A percentile compares a stretch with the other conserved stretches of the same genome.
Evolutionary conservation across 1,139 yeast genomes (phyloP).

Genomic region (Candida tetrigidarum): DNA sequence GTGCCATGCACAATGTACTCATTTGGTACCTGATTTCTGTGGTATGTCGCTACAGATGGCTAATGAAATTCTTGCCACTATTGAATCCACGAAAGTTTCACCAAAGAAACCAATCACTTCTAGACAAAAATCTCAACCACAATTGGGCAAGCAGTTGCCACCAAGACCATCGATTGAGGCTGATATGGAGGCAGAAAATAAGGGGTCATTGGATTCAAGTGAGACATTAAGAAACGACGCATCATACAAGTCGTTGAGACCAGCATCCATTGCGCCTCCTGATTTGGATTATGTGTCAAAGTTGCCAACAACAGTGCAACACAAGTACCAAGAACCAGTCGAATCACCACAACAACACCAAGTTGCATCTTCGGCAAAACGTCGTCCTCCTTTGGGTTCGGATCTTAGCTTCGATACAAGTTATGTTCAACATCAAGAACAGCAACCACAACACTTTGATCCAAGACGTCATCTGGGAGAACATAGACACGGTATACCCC

Average conservation of each 20-base stretch:
- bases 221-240: conserved; percentile 16
- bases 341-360: conserved; percentile 33
- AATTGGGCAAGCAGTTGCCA: conserved; percentile 16
- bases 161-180: conserved; percentile 13
- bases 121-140: conserved; percentile 19
- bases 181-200: conserved; percentile 7
- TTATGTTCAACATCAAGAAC: conserved; percentile 8
- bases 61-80: conserved; percentile 81
- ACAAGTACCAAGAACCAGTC: conserved; percentile 37
- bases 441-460: conserved; percentile 13
- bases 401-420: conserved; percentile 13
- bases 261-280: conserved; percentile 7
- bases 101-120: conserved; percentile 15
- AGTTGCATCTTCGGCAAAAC: conserved; percentile 1
- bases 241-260: conserved; percentile 7
- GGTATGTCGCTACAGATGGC: conserved; percentile 99
- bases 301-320: conserved; percentile 42
- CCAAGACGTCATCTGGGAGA: conserved; percentile 12
- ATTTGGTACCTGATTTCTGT: conserved; percentile 95
- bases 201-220: conserved; percentile 14
- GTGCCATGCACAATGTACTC: conserved; percentile 93
- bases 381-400: conserved; percentile 12
- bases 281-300: conserved; percentile 20
- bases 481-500: conserved; percentile 11
- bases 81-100: conserved; percentile 61